Base-by-base conservation (phyloP, 345 rosid species). In the Salix purpurea region DNA sequence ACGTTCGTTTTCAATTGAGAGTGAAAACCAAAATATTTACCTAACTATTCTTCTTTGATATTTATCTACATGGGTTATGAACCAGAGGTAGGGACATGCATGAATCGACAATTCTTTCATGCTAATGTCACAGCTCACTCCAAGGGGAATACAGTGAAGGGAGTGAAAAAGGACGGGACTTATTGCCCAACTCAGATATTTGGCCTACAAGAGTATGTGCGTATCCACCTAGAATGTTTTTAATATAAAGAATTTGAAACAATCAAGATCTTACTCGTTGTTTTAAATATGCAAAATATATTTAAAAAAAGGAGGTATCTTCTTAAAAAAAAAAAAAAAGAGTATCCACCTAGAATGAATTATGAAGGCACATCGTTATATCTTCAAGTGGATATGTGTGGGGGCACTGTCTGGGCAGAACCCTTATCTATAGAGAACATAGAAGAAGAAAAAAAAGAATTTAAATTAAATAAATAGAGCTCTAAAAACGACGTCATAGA, bases 401-500 rank as follows among this genome's bases (percentile, higher is more conserved):
- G 40, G 40, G 52, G 14, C 52, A 46, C 18, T 50, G 7, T 40
- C 26, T 30, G 21, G 60, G n/a, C 58, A 40, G 4, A 8, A 21
- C 58, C 24, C 61, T 48, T 18, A 50, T 50, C 39, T 18, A 19
- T 18, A 23, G 37, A 50, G 7, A 50, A 32, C n/a, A 32, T 23
- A 36, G 34, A 26, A 8, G 18, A 7, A 26, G n/a, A 1, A 26
- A 14, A 18, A 15, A 71, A 32, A 39, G 1, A 24, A 36, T 42
- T 42, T 11, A 42, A 42, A 2, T 12, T 42, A 10, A 42, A 42
- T 42, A 48, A 67, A 44, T 26, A 58, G 28, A 44, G 19, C 71
- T 58, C 37, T 34, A 26, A 34, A 44, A 46, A 79, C 83, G 81
- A 79, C 83, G 81, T 77, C 79, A 74, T 66, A n/a, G 67, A 76